Percentiles rank a stretch among this genome's conserved stretches.
Evolutionary conservation across 495 filamentous ascomycete species (phyloP).

Genomic region (Saxophila tyrrhenica): DNA sequence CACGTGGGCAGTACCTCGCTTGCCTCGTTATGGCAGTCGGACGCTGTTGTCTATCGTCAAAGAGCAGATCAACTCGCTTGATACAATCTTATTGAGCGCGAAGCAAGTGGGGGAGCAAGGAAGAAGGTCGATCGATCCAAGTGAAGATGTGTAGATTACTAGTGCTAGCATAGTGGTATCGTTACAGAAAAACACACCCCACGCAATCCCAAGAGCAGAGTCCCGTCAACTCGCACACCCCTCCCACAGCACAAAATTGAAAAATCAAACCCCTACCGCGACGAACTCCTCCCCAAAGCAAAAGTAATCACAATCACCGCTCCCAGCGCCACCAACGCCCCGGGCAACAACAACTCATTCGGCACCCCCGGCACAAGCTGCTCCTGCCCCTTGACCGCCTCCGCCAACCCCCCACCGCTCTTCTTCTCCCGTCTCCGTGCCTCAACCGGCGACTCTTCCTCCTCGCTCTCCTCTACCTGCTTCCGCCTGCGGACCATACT

Average conservation of each 20-base stretch:
- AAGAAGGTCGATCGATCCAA: too few relatives aligned
- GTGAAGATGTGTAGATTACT: too few relatives aligned
- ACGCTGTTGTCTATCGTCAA: too few relatives aligned
- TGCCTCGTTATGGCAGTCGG: too few relatives aligned
- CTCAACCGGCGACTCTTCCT: constrained; percentile 14
- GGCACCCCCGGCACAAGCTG: constrained; percentile 84
- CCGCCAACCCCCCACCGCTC: constrained; percentile 27
- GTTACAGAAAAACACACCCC: too few relatives aligned
- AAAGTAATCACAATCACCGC: constrained; percentile 92
- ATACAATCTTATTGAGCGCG: too few relatives aligned
- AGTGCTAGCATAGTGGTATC: too few relatives aligned
- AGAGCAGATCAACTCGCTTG: too few relatives aligned
- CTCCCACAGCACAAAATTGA: too few relatives aligned
- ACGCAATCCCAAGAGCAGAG: not conserved
- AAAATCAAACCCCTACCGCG: too few relatives aligned
- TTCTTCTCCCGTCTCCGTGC: constrained; percentile 26
- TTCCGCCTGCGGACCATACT: constrained; percentile 45
- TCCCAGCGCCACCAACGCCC: constrained; percentile 87
- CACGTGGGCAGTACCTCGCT: too few relatives aligned
- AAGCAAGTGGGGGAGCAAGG: too few relatives aligned
- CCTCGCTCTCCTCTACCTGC: constrained; percentile 44
- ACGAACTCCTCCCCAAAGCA: constrained; percentile 63
- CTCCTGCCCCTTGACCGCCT: constrained; percentile 43
- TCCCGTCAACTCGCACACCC: not conserved
- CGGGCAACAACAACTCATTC: constrained; percentile 86